Evolutionary conservation across 768 basidiomycete species (phyloP).

Genomic region (Termitomyces sp.): DNA sequence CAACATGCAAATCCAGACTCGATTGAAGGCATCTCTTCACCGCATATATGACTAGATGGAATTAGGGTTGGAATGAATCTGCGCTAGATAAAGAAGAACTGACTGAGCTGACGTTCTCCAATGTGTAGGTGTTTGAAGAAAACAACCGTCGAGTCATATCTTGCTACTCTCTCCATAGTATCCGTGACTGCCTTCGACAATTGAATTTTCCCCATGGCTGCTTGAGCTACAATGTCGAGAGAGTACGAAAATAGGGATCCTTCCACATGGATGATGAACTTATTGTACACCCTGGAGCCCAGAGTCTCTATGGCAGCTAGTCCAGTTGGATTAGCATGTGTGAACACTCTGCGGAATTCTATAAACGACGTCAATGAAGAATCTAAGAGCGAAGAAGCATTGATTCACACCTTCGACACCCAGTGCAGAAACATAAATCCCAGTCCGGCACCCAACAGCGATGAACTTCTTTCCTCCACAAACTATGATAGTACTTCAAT

Average conservation of each 20-base stretch:
- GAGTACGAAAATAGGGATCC: constrained; percentile 59
- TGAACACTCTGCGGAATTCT: constrained; percentile 61
- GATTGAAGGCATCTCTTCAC: constrained; percentile 57
- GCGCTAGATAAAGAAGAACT: constrained; percentile 15
- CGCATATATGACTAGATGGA: constrained; percentile 59
- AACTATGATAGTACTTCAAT: constrained; percentile 24
- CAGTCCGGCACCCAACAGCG: constrained; percentile 60
- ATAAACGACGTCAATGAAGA: background rate
- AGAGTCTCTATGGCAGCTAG: constrained; percentile 50
- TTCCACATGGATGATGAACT: constrained; percentile 63
- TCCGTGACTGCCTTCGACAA: constrained; percentile 39
- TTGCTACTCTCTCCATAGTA: constrained; percentile 57
- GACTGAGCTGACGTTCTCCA: constrained; percentile 52
- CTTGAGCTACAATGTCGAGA: constrained; percentile 61
- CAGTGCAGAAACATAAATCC: constrained; percentile 59
- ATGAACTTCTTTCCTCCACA: constrained; percentile 50
- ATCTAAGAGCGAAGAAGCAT: background rate
- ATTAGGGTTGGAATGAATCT: background rate
- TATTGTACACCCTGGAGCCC: constrained; percentile 46
- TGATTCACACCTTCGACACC: constrained; percentile 44
- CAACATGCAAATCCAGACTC: constrained; percentile 45
- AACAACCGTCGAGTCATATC: constrained; percentile 47
- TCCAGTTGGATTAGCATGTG: constrained; percentile 40
- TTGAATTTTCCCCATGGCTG: constrained; percentile 45
- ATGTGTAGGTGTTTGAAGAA: constrained; percentile 56